Conservation (phyloP, 2,329 filamentous ascomycete genomes). For the Talaromyces sp. region DNA sequence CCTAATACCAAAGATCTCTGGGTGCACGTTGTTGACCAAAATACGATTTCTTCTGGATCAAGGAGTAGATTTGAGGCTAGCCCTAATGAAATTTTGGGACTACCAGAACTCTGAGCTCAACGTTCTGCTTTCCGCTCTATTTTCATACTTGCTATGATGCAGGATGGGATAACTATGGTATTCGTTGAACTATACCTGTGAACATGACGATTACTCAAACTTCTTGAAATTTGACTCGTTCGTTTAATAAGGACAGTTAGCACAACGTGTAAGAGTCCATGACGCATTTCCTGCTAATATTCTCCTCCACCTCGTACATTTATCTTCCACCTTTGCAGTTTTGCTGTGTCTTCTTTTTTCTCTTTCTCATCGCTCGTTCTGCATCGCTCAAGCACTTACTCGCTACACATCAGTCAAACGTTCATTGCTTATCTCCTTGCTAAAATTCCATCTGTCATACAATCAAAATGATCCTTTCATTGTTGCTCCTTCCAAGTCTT, state of each 20-base stretch:
- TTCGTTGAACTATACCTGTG: background rate
- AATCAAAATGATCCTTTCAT: constrained; percentile 6
- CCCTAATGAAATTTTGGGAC: too few species aligned
- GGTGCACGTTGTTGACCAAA: background rate
- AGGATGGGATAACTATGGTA: background rate
- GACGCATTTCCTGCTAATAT: background rate
- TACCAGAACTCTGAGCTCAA: background rate
- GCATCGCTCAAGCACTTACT: background rate
- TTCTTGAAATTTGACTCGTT: background rate
- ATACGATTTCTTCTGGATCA: background rate
- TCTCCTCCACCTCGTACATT: background rate
- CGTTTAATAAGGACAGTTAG: background rate
- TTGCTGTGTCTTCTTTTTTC: background rate
- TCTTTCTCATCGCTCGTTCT: background rate
- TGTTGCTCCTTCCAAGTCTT: constrained; percentile 24
- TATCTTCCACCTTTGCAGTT: background rate
- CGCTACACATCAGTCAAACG: background rate
- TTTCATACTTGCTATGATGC: background rate
- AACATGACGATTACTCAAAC: background rate
- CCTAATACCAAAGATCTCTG: background rate
- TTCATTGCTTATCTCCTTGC: background rate
- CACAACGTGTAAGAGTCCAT: background rate
- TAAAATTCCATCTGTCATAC: background rate
- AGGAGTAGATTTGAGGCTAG: background rate
- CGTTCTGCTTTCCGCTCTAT: background rate